Conservation (phyloP, 1,284 basidiomycete genomes). For the Ustilago loliicola region DNA sequence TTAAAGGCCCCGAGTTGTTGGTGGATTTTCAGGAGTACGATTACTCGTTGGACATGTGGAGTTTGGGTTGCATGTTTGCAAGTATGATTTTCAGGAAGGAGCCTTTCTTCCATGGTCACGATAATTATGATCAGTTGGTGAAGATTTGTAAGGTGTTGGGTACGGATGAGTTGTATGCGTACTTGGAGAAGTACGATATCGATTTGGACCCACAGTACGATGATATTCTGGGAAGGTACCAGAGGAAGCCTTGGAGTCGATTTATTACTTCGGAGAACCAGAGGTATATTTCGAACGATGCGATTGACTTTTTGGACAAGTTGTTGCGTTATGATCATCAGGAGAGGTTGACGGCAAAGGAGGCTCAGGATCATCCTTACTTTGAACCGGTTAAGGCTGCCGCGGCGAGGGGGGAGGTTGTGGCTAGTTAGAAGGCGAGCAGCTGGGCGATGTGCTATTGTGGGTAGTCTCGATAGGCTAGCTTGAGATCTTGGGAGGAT, state of each 20-base stretch:
- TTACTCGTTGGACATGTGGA: conserved; percentile 93
- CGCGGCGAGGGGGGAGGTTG: conserved; percentile 49
- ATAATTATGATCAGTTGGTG: conserved; percentile 98
- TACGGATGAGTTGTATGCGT: conserved; percentile 90
- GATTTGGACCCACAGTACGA: conserved; percentile 72
- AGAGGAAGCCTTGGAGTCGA: conserved; percentile 83
- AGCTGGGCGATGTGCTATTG: neutral
- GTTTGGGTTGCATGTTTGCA: conserved; percentile 93
- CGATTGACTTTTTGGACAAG: conserved; percentile 89
- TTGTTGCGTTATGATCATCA: conserved; percentile 96
- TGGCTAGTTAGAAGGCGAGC: conserved; percentile 25
- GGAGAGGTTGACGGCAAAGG: conserved; percentile 88
- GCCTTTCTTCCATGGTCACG: conserved; percentile 99
- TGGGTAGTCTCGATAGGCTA: neutral
- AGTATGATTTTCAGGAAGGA: conserved; percentile 95
- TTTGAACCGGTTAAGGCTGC: conserved; percentile 64
- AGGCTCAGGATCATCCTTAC: conserved; percentile 69
- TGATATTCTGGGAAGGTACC: conserved; percentile 75
- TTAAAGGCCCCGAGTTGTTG: conserved; percentile 96
- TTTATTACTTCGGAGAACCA: conserved; percentile 81
- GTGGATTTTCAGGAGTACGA: conserved; percentile 99
- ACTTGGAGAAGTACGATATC: conserved; percentile 77
- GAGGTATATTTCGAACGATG: conserved; percentile 88
- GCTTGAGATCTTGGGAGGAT: too few species aligned
- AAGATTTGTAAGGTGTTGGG: conserved; percentile 98